Percentiles rank a stretch among this genome's conserved stretches.
Evolutionary conservation across 495 filamentous ascomycete species (phyloP).

Genomic region (Aspergillus conjunctus): DNA sequence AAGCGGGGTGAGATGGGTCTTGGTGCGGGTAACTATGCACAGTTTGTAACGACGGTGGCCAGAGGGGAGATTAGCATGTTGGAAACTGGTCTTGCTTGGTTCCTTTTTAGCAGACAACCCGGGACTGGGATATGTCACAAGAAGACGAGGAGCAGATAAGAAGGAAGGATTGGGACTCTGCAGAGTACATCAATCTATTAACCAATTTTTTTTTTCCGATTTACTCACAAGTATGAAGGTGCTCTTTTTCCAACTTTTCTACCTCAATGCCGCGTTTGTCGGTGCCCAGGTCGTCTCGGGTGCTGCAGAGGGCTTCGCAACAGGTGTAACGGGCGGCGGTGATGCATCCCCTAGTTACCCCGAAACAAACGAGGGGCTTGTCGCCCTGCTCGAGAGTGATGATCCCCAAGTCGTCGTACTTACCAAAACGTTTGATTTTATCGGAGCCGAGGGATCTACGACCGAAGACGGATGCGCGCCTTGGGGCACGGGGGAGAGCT

Average conservation of each 20-base stretch:
- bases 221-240: not conserved
- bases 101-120: too few species aligned
- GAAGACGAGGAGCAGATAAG: too few species aligned
- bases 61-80: too few species aligned
- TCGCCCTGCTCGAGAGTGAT: slow-evolving; percentile 34
- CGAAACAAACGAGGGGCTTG: slow-evolving; percentile 34
- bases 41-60: too few species aligned
- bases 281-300: slow-evolving; percentile 30
- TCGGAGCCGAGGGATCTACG: slow-evolving; percentile 39
- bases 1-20: too few species aligned
- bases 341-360: slow-evolving; percentile 35
- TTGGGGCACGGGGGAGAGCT: slow-evolving; percentile 41
- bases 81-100: too few species aligned
- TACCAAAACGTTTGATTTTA: slow-evolving; percentile 42
- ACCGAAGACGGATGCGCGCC: slow-evolving; percentile 43
- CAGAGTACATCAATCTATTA: too few species aligned
- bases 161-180: too few species aligned
- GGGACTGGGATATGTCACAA: too few species aligned
- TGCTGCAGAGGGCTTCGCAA: slow-evolving; percentile 39
- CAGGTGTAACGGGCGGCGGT: slow-evolving; percentile 39
- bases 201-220: too few species aligned
- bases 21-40: too few species aligned
- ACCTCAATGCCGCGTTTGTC: slow-evolving; percentile 25
- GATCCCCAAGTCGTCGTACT: slow-evolving; percentile 36
- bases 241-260: not conserved